These are phyloP conservation scores for Rutidosis leptorrhynchoides DNA, from an alignment of 129 eudicot genomes.

Conservation along the genomic window DNA sequence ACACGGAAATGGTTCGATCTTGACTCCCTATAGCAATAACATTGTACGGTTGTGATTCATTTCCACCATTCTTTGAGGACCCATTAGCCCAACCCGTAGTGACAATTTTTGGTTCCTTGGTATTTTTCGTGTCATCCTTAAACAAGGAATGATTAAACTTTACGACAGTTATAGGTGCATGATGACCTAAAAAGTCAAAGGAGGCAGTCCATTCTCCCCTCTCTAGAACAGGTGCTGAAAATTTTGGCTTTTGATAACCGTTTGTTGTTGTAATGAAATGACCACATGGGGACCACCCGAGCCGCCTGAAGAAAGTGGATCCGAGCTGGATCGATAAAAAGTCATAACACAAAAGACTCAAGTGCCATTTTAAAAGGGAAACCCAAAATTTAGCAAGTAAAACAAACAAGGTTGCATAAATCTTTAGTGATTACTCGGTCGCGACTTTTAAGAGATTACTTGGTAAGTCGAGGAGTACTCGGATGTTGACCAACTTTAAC, in stretches of 20 bases:
- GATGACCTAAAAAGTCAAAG: constrained; percentile 95
- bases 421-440: no score
- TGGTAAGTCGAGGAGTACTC: no score
- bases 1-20: constrained; percentile 94
- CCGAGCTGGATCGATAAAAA: constrained; percentile 64
- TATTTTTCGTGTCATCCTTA: constrained; percentile 42
- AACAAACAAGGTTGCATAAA: no score
- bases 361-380: no score
- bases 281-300: constrained; percentile 99
- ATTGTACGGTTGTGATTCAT: constrained; percentile 86
- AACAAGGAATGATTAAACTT: constrained; percentile 96
- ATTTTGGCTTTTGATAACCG: constrained; percentile 96
- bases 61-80: constrained; percentile 59
- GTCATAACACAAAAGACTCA: no score
- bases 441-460: no score
- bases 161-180: constrained; percentile 94
- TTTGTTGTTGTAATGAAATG: constrained; percentile 96
- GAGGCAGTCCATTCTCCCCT: constrained; percentile 99
- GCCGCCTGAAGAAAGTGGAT: constrained; percentile 96
- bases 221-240: constrained; percentile 98
- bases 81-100: constrained; percentile 93
- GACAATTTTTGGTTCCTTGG: constrained; percentile 50
- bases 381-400: no score
- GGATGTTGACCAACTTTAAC: no score
- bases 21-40: constrained; percentile 98